Conservation (phyloP, 2,329 filamentous ascomycete species). For the Aspergillus ibericus region DNA sequence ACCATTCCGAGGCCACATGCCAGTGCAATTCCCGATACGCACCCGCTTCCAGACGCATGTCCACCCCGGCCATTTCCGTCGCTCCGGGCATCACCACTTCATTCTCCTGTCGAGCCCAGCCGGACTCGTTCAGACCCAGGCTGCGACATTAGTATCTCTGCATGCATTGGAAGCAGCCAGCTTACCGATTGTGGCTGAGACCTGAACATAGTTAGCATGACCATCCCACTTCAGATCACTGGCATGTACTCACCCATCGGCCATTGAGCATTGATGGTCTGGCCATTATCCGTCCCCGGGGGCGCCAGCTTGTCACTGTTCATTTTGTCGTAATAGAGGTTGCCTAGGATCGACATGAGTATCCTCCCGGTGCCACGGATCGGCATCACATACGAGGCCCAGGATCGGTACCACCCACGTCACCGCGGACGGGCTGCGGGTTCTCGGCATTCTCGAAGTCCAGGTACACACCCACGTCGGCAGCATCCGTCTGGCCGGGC, state of each 20-base stretch:
- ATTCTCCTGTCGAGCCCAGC: constrained; percentile 60
- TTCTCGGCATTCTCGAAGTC: constrained; percentile 54
- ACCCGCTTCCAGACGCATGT: constrained; percentile 59
- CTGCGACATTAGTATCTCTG: constrained; percentile 15
- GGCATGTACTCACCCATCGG: constrained; percentile 45
- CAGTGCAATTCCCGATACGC: constrained; percentile 65
- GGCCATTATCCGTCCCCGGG: constrained; percentile 51
- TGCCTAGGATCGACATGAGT: constrained; percentile 31
- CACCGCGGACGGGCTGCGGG: constrained; percentile 59
- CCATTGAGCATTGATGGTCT: constrained; percentile 51
- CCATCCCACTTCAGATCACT: neutral
- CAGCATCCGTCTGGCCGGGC: constrained; percentile 52
- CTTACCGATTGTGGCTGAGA: constrained; percentile 49
- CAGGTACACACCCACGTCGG: constrained; percentile 53
- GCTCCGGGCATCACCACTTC: constrained; percentile 51
- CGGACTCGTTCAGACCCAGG: constrained; percentile 47
- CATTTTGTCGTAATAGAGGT: constrained; percentile 52
- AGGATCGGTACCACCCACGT: constrained; percentile 52
- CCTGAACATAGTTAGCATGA: constrained; percentile 21
- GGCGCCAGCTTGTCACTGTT: constrained; percentile 58
- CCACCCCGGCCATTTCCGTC: constrained; percentile 57
- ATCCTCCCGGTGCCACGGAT: neutral
- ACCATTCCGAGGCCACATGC: constrained; percentile 43
- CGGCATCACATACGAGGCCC: constrained; percentile 46
- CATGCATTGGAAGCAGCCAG: neutral